Evolutionary conservation across 257 asterid genomes (phyloP).

Genomic region (Handroanthus guayacan): DNA sequence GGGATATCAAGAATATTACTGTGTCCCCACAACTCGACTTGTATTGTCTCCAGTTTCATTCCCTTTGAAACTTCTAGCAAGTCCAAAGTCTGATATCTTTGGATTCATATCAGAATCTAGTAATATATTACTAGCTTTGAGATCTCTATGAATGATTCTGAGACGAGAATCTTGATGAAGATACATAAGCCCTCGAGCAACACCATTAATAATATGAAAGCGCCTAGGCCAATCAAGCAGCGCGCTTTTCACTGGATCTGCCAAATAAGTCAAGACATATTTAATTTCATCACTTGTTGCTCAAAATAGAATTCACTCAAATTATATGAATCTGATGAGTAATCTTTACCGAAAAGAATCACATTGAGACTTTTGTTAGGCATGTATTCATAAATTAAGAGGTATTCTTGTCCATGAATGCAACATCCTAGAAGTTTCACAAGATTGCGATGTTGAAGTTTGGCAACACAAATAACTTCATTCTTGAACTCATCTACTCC

Average conservation of each 20-base stretch:
- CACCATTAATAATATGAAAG: conserved; percentile 26
- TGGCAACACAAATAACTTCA: conserved; percentile 25
- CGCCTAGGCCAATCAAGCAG: conserved; percentile 30
- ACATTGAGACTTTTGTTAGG: conserved; percentile 30
- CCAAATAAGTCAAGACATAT: background rate
- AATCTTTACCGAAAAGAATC: conserved; percentile 30
- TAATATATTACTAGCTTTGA: conserved; percentile 25
- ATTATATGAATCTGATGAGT: background rate
- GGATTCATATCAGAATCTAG: conserved; percentile 29
- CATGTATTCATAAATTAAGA: conserved; percentile 30
- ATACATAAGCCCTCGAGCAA: conserved; percentile 34
- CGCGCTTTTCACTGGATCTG: conserved; percentile 23
- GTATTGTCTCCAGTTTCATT: conserved; percentile 32
- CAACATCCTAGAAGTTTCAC: conserved; percentile 39
- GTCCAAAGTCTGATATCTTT: conserved; percentile 32
- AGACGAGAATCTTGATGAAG: conserved; percentile 35
- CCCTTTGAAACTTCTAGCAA: conserved; percentile 29
- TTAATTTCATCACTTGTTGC: too few relatives aligned
- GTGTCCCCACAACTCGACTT: conserved; percentile 32
- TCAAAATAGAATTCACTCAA: background rate
- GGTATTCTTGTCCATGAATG: conserved; percentile 32
- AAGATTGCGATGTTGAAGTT: conserved; percentile 35
- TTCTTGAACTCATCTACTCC: conserved; percentile 32
- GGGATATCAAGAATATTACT: conserved; percentile 21
- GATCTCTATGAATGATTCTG: conserved; percentile 34